Percentiles rank a stretch among this genome's conserved stretches.
Conservation (phyloP, 1,139 yeast species). For the Sugiyamaella pinicola region DNA sequence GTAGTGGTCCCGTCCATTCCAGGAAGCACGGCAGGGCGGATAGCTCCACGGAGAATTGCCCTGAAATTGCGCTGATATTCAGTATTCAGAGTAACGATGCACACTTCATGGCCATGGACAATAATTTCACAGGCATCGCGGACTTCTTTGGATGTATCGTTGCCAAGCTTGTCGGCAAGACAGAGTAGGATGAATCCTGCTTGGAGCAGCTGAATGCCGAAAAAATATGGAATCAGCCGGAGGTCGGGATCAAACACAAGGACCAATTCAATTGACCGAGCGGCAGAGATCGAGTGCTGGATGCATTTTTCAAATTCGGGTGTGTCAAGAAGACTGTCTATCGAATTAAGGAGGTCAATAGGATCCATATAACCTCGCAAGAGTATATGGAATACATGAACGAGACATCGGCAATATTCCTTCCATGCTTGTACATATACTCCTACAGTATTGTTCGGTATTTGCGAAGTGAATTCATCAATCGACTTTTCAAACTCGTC, state of each 20-base stretch:
- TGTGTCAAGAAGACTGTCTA: conserved; percentile 22
- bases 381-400: conserved; percentile 32
- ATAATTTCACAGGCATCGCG: conserved; percentile 39
- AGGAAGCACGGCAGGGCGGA: conserved; percentile 20
- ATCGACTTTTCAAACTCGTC: conserved; percentile 28
- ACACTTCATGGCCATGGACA: conserved; percentile 42
- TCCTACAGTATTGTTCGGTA: conserved; percentile 10
- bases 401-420: conserved; percentile 32
- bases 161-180: conserved; percentile 36
- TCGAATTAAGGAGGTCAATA: conserved; percentile 28
- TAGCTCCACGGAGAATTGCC: conserved; percentile 36
- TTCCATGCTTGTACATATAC: conserved; percentile 29
- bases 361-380: conserved; percentile 35
- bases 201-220: conserved; percentile 40
- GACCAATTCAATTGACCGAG: conserved; percentile 34
- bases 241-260: conserved; percentile 39
- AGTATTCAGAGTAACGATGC: conserved; percentile 40
- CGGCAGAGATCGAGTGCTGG: conserved; percentile 36
- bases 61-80: conserved; percentile 41
- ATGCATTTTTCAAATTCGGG: conserved; percentile 33
- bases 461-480: conserved; percentile 23
- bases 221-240: conserved; percentile 40
- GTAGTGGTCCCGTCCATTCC: conserved; percentile 24
- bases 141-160: conserved; percentile 38
- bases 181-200: conserved; percentile 37